Evolutionary conservation across 305 asterid species (phyloP).

Genomic region (Rubia peregrina): DNA sequence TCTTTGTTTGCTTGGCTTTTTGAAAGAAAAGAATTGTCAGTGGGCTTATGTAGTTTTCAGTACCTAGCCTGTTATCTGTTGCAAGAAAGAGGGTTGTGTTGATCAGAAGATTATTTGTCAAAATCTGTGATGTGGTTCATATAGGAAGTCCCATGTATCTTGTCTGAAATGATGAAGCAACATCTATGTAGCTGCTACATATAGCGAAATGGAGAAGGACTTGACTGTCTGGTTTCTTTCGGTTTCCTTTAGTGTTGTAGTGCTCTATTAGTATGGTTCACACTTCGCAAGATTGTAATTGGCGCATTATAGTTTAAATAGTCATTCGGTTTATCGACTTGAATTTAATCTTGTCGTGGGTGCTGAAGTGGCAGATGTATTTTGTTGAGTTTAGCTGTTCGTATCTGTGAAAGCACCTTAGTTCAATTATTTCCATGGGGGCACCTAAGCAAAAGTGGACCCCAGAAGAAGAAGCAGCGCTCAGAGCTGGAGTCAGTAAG

Average conservation of each 20-base stretch:
- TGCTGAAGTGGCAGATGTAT: conserved; percentile 4
- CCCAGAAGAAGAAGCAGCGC: conserved; percentile 98
- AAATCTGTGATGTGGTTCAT: not conserved
- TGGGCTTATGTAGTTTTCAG: not conserved
- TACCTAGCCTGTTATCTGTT: not conserved
- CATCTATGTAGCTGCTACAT: no score
- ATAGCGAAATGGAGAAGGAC: not conserved
- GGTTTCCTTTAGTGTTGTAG: not conserved
- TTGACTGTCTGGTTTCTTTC: not conserved
- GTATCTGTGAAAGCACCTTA: conserved; percentile 5
- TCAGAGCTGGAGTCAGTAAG: conserved; percentile 92
- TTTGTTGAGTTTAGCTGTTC: conserved; percentile 3
- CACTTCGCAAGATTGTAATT: not conserved
- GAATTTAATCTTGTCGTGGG: not conserved
- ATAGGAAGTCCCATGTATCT: not conserved
- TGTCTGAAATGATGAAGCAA: no score
- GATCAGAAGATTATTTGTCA: not conserved
- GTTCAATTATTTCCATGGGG: conserved; percentile 50
- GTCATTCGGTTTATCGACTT: not conserved
- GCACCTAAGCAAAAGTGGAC: conserved; percentile 99
- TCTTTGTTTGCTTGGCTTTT: not conserved
- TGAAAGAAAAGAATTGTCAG: no score
- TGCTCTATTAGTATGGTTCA: not conserved
- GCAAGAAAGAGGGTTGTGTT: not conserved
- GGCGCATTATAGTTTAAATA: not conserved